A percentile compares a stretch with the other conserved stretches of the same genome.
phyloP scores from a whole-genome alignment of 2,329 filamentous ascomycete species.

The Metarhizium anisopliae region DNA sequence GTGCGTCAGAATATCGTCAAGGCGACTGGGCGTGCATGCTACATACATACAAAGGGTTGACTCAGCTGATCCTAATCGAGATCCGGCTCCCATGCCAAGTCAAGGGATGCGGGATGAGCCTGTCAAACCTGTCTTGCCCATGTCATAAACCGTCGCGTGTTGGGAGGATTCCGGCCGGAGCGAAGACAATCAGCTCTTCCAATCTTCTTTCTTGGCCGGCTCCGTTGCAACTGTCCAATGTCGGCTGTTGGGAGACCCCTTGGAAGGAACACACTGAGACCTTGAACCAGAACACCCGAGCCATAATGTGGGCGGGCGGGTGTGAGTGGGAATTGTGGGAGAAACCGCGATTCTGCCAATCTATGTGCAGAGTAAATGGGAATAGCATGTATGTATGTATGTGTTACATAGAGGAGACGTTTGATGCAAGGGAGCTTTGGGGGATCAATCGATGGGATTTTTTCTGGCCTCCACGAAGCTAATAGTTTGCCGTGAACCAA shows the following conservation, averaged over 20 bases:
- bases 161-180: not conserved
- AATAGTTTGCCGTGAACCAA: too few relatives aligned
- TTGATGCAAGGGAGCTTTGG: not conserved
- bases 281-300: not conserved
- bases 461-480: too few relatives aligned
- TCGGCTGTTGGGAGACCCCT: too few relatives aligned
- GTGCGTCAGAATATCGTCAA: not conserved
- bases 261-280: not conserved
- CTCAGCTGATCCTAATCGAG: not conserved
- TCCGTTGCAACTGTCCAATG: too few relatives aligned
- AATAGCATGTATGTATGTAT: too few relatives aligned
- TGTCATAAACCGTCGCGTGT: not conserved
- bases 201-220: too few relatives aligned
- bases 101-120: not conserved
- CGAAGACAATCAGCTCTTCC: not conserved
- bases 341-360: not conserved
- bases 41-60: not conserved
- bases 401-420: not conserved
- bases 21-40: not conserved
- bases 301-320: not conserved
- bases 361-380: too few relatives aligned
- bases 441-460: too few relatives aligned
- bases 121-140: not conserved
- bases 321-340: not conserved
- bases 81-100: not conserved